Evolutionary conservation across 202 grass and related monocot species (phyloP).

Genomic region (Eragrostis tef): DNA sequence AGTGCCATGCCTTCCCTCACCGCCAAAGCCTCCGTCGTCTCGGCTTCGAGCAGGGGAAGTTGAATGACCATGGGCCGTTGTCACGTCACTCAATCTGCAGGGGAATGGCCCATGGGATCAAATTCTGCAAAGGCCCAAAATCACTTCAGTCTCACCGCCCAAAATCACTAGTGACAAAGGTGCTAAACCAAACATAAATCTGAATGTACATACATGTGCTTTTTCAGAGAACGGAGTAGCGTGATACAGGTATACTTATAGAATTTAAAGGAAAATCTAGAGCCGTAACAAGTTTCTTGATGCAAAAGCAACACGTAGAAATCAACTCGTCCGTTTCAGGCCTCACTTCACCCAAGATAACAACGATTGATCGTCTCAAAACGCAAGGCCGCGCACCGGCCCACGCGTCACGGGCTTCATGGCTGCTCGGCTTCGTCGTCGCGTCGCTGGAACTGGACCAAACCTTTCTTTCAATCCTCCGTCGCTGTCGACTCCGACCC

Average conservation of each 20-base stretch:
- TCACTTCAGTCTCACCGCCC: not conserved
- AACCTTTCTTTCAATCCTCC: constrained; percentile 13
- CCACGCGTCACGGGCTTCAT: constrained; percentile 3
- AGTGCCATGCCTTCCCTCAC: no score
- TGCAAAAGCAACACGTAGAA: not conserved
- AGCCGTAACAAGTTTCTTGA: not conserved
- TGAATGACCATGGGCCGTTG: not conserved
- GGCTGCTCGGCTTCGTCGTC: not conserved
- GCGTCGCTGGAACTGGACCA: not conserved
- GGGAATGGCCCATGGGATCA: constrained; percentile 2
- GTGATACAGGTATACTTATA: not conserved
- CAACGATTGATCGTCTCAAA: no score
- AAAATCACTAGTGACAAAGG: not conserved
- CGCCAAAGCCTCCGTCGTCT: no score
- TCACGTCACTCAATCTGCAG: not conserved
- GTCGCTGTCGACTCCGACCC: not conserved
- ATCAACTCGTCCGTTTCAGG: no score
- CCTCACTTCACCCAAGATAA: no score
- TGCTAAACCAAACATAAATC: not conserved
- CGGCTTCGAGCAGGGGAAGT: not conserved
- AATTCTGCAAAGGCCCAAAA: not conserved
- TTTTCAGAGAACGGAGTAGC: not conserved
- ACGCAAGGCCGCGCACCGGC: not conserved
- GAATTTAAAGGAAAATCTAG: not conserved
- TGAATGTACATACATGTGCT: not conserved